A percentile compares a stretch with the other conserved stretches of the same genome.
Evolutionary conservation across 2,329 filamentous ascomycete genomes (phyloP).

Genomic region (Xylariaceae sp.): DNA sequence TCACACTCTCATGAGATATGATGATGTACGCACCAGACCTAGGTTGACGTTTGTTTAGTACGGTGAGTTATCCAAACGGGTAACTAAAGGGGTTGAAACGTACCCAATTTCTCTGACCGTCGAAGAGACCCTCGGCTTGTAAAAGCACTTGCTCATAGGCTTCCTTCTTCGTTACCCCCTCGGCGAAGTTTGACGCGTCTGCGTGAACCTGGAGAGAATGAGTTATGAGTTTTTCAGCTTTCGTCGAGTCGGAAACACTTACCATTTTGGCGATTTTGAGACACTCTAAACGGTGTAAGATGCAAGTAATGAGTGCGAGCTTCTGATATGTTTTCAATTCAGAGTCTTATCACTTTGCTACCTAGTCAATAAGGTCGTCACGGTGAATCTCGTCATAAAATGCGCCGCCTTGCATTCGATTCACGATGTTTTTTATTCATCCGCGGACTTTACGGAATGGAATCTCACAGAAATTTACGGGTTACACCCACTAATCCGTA

Average conservation of each 20-base stretch:
- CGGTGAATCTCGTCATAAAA: not conserved
- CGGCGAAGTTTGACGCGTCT: constrained; percentile 67
- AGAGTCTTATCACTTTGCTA: not conserved
- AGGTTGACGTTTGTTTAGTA: constrained; percentile 12
- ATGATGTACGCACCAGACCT: constrained; percentile 39
- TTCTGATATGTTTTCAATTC: not conserved
- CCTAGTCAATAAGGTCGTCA: not conserved
- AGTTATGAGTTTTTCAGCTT: not conserved
- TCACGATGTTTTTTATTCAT: not conserved
- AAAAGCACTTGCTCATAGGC: constrained; percentile 70
- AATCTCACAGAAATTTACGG: not conserved
- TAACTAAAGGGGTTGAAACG: constrained; percentile 19
- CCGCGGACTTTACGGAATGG: not conserved
- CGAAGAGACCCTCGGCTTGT: constrained; percentile 63
- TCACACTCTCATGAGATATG: not conserved
- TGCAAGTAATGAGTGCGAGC: not conserved
- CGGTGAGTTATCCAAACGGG: not conserved
- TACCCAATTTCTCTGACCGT: constrained; percentile 76
- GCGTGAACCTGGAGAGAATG: constrained; percentile 63
- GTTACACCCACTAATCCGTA: too few species aligned
- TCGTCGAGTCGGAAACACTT: not conserved
- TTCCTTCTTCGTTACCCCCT: constrained; percentile 62
- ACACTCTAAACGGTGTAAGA: too few species aligned
- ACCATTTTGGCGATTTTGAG: constrained; percentile 11
- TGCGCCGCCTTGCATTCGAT: not conserved